Conservation (phyloP, 2,329 filamentous ascomycete genomes). For the Aspergillus jensenii region DNA sequence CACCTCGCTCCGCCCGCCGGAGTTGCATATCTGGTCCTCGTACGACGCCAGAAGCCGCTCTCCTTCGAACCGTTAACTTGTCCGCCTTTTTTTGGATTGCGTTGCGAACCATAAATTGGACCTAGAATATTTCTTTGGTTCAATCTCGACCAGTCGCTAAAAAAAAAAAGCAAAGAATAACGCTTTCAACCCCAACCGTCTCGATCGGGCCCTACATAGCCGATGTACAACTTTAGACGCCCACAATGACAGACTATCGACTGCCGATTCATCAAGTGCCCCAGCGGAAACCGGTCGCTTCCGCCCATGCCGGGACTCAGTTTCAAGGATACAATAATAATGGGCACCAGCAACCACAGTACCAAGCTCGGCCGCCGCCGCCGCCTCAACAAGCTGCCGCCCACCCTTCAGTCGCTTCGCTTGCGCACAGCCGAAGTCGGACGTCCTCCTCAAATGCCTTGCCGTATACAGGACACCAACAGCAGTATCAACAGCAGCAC, state of each 20-base stretch:
- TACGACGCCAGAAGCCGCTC: conserved; percentile 3
- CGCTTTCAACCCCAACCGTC: neutral
- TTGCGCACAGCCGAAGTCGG: conserved; percentile 37
- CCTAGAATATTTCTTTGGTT: neutral
- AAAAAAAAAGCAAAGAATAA: conserved; percentile 7
- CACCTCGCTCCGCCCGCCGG: neutral
- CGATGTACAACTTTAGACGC: conserved; percentile 25
- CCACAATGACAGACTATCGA: conserved; percentile 40
- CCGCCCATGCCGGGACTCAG: conserved; percentile 23
- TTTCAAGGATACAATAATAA: conserved; percentile 33
- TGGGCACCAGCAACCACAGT: conserved; percentile 21
- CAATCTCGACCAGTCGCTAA: neutral
- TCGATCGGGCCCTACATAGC: conserved; percentile 24
- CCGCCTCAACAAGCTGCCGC: conserved; percentile 23
- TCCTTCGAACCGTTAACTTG: neutral
- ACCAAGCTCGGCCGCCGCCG: conserved; percentile 15
- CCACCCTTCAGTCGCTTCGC: conserved; percentile 26
- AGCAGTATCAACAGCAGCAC: conserved; percentile 12
- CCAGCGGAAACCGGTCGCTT: conserved; percentile 30
- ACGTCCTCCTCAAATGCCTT: conserved; percentile 40
- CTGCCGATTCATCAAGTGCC: conserved; percentile 36
- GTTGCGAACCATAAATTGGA: neutral
- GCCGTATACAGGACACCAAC: conserved; percentile 26
- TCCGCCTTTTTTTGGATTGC: neutral
- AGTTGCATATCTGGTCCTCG: conserved; percentile 6